Conservation (phyloP, 2,329 filamentous ascomycete species). For the Calonectria leucothoes region DNA sequence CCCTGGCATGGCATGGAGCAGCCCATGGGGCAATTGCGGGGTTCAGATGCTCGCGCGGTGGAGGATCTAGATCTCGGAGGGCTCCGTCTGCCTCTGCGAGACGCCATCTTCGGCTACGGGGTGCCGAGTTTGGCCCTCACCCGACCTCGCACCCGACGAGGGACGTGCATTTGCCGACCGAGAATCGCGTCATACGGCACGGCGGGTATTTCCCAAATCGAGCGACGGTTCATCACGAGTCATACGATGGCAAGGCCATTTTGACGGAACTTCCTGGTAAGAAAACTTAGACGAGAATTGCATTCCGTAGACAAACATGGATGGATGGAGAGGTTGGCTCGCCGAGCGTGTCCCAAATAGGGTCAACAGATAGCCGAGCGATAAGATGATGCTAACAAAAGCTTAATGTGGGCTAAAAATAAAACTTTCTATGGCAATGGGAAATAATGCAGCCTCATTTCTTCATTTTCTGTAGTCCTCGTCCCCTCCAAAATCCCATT, state of each 20-base stretch:
- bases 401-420: background rate
- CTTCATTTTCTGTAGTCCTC: constrained; percentile 51
- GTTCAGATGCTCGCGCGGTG: background rate
- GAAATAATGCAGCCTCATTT: background rate
- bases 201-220: constrained; percentile 1
- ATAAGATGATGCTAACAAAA: background rate
- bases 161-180: constrained; percentile 6
- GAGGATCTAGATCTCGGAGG: background rate
- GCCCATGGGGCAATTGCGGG: constrained; percentile 21
- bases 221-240: background rate
- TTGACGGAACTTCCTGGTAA: background rate
- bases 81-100: background rate
- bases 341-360: background rate
- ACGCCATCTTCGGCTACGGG: constrained; percentile 12
- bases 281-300: background rate
- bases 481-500: constrained; percentile 65
- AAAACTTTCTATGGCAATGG: background rate
- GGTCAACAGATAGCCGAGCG: background rate
- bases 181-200: background rate
- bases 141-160: constrained; percentile 1
- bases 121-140: background rate
- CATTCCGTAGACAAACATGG: background rate
- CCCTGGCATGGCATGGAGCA: background rate
- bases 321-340: background rate
- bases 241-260: background rate